These are phyloP conservation scores for Umbelopsis vinacea DNA, from an alignment of 192 early-diverging fungal species.

Conservation along the genomic window DNA sequence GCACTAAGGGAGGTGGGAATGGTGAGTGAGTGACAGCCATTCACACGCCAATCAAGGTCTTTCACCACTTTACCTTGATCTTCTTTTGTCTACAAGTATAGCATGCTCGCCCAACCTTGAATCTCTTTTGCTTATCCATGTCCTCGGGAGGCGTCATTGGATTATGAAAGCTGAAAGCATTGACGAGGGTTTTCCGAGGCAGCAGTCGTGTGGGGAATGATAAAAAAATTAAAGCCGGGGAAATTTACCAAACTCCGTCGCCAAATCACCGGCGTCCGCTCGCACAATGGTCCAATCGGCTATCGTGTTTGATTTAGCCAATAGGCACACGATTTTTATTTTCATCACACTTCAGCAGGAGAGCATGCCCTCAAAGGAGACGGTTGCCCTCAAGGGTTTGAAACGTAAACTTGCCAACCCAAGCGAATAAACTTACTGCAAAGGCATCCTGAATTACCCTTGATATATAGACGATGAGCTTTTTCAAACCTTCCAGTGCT, in stretches of 20 bases:
- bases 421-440: too few species aligned
- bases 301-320: background rate
- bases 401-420: too few species aligned
- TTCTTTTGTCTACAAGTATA: conserved; percentile 21
- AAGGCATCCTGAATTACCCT: too few species aligned
- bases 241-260: background rate
- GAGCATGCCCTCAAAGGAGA: too few species aligned
- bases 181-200: conserved; percentile 7
- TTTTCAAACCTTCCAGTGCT: too few species aligned
- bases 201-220: background rate
- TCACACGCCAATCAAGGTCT: background rate
- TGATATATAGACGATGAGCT: too few species aligned
- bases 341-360: too few species aligned
- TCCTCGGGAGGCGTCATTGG: conserved; percentile 22
- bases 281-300: background rate
- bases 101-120: conserved; percentile 19
- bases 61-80: conserved; percentile 3
- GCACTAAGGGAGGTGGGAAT: conserved; percentile 12
- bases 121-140: conserved; percentile 19
- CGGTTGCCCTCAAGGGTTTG: too few species aligned
- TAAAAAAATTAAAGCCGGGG: background rate
- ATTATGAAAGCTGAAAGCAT: conserved; percentile 23
- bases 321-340: background rate
- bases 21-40: background rate
- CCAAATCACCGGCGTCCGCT: background rate